Conservation (phyloP, 2,329 filamentous ascomycete genomes). For the Cercospora janseana region DNA sequence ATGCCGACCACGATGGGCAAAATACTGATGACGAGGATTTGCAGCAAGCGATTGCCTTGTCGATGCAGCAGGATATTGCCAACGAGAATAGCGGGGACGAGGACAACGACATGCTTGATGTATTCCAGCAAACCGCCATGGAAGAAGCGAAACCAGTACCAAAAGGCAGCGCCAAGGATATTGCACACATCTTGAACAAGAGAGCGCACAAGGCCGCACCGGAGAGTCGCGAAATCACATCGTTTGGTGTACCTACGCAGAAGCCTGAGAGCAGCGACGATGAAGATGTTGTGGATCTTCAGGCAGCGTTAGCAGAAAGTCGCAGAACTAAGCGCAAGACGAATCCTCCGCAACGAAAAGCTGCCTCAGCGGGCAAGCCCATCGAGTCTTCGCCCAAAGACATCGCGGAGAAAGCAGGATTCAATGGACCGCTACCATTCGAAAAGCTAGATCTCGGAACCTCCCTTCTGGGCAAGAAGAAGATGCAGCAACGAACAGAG, state of each 20-base stretch:
- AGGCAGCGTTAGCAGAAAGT: slow-evolving; percentile 70
- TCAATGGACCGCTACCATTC: slow-evolving; percentile 84
- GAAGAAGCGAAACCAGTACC: slow-evolving; percentile 46
- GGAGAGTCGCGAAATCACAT: slow-evolving; percentile 41
- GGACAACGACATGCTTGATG: slow-evolving; percentile 46
- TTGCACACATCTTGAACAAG: slow-evolving; percentile 73
- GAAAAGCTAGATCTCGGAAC: slow-evolving; percentile 73
- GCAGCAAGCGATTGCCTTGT: slow-evolving; percentile 78
- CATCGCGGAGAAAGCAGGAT: slow-evolving; percentile 54
- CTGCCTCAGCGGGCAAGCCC: slow-evolving; percentile 38
- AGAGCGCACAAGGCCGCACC: slow-evolving; percentile 62
- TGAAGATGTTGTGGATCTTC: slow-evolving; percentile 75
- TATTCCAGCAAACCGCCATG: slow-evolving; percentile 47
- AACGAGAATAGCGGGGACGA: slow-evolving; percentile 24
- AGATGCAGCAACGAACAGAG: slow-evolving; percentile 52
- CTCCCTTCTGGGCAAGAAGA: slow-evolving; percentile 54
- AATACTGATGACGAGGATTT: slow-evolving; percentile 67
- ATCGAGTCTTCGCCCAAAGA: slow-evolving; percentile 25
- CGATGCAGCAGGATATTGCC: slow-evolving; percentile 60
- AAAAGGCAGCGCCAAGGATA: slow-evolving; percentile 54
- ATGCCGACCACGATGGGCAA: slow-evolving; percentile 49
- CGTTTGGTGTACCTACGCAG: slow-evolving; percentile 35
- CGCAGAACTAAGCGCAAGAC: slow-evolving; percentile 46
- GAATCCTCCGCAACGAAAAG: slow-evolving; percentile 19
- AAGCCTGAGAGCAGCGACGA: slow-evolving; percentile 54